phyloP scores from a whole-genome alignment of 2,329 filamentous ascomycete species.

The Stagonosporopsis rhizophila region DNA sequence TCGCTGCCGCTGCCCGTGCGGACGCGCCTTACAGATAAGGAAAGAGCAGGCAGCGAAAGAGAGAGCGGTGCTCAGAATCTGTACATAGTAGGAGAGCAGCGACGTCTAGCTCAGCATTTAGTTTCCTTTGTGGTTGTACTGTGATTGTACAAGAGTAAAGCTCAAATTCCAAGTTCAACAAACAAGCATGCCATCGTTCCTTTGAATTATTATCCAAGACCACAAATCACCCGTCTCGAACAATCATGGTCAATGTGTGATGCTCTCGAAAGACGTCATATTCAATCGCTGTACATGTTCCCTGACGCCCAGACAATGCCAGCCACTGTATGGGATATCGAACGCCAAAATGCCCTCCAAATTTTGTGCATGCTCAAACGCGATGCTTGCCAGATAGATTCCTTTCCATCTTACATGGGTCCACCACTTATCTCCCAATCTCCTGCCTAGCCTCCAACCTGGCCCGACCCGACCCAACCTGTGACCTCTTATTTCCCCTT shows the following conservation, averaged over 20 bases:
- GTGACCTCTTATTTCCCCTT: slow-evolving; percentile 57
- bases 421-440: neutral
- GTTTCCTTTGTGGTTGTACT: slow-evolving; percentile 33
- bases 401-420: neutral
- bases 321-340: slow-evolving; percentile 37
- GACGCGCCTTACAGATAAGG: slow-evolving; percentile 75
- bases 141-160: slow-evolving; percentile 26
- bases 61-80: slow-evolving; percentile 23
- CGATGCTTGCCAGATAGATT: slow-evolving; percentile 2
- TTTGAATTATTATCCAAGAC: neutral
- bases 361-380: slow-evolving; percentile 23
- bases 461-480: no score
- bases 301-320: slow-evolving; percentile 36
- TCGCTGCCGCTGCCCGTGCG: slow-evolving; percentile 88
- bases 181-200: neutral
- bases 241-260: neutral
- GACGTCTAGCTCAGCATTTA: slow-evolving; percentile 25
- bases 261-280: slow-evolving; percentile 23
- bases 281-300: slow-evolving; percentile 33
- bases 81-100: slow-evolving; percentile 43
- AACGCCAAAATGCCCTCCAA: slow-evolving; percentile 38
- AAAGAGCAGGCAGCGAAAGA: slow-evolving; percentile 39
- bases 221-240: neutral
- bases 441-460: neutral
- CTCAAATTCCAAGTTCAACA: slow-evolving; percentile 14